These are phyloP conservation scores for Verticillium longisporum DNA, from an alignment of 2,329 filamentous ascomycete genomes.

Conservation along the genomic window DNA sequence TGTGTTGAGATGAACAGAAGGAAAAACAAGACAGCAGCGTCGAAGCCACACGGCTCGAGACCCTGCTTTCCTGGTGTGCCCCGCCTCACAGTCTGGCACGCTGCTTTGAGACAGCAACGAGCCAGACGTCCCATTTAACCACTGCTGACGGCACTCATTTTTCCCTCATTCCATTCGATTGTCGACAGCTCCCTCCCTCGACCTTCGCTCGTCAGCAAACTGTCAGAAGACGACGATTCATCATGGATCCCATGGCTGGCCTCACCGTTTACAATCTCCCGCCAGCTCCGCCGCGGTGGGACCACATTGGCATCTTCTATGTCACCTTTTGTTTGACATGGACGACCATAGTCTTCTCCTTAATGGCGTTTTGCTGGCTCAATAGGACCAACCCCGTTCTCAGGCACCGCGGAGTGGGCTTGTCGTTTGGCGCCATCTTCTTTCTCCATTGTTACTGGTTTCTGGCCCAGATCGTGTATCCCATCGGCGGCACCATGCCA, in stretches of 20 bases:
- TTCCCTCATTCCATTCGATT: neutral
- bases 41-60: neutral
- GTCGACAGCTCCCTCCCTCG: neutral
- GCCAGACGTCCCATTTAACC: neutral
- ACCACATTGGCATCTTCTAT: slow-evolving; percentile 21
- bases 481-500: slow-evolving; percentile 32
- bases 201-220: neutral
- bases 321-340: slow-evolving; percentile 18
- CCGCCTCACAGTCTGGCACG: neutral
- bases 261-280: slow-evolving; percentile 22
- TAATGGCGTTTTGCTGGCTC: slow-evolving; percentile 24
- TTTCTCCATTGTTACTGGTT: slow-evolving; percentile 31
- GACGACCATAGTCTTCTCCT: slow-evolving; percentile 22
- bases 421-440: slow-evolving; percentile 32
- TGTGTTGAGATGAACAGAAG: neutral
- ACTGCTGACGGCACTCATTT: neutral
- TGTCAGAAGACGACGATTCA: neutral
- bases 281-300: slow-evolving; percentile 16
- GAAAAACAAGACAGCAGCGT: neutral
- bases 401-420: slow-evolving; percentile 30
- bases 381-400: slow-evolving; percentile 27
- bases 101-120: neutral
- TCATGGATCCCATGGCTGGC: neutral
- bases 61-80: neutral
- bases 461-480: slow-evolving; percentile 33